phyloP scores from a whole-genome alignment of 208 protist genomes.

The Leishmania lainsoni region DNA sequence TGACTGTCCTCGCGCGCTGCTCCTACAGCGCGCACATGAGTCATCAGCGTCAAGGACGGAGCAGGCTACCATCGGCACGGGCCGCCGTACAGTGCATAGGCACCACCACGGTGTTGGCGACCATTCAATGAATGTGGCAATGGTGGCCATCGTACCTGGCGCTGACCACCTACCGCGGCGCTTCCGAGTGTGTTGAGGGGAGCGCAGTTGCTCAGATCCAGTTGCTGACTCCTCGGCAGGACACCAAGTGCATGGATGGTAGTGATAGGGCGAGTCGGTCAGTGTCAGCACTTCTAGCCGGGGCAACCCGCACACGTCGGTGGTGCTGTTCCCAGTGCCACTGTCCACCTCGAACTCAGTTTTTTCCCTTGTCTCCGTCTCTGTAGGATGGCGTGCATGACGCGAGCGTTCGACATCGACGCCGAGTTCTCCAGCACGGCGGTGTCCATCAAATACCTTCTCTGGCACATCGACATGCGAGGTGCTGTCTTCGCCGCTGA shows the following conservation, averaged over 20 bases:
- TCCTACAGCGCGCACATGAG: too few species aligned
- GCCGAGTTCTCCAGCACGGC: conserved; percentile 1
- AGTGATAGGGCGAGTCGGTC: too few species aligned
- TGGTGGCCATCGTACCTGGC: neutral
- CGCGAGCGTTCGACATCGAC: neutral
- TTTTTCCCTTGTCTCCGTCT: neutral
- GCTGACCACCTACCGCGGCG: too few species aligned
- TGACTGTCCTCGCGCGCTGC: too few species aligned
- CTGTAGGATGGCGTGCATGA: neutral
- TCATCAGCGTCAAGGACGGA: neutral
- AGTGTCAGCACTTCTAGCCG: neutral
- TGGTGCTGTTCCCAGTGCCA: neutral
- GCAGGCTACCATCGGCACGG: too few species aligned
- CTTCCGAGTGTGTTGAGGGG: too few species aligned
- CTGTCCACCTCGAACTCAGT: neutral
- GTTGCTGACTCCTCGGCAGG: too few species aligned
- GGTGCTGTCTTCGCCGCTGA: too few species aligned
- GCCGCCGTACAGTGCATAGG: neutral
- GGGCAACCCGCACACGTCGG: neutral
- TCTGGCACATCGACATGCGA: too few species aligned
- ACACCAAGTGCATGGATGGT: too few species aligned
- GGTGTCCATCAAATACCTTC: neutral
- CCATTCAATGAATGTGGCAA: neutral
- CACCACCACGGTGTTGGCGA: neutral
- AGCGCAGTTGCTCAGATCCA: too few species aligned